These are phyloP conservation scores for Penicillium nordicum DNA, from an alignment of 2,329 filamentous ascomycete species.

Conservation along the genomic window DNA sequence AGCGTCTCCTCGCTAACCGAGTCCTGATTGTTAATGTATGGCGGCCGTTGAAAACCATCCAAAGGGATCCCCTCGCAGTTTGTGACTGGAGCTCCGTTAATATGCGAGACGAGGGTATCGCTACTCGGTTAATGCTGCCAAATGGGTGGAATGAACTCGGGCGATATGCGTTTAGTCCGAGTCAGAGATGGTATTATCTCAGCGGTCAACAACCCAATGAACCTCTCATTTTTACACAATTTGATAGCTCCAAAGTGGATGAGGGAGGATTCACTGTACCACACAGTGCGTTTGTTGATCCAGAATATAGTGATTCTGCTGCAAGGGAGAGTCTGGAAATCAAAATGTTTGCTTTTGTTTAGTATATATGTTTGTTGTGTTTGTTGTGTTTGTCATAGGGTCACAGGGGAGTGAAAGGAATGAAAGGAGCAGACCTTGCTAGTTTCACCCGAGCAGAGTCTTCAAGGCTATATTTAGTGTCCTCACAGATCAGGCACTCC, in stretches of 20 bases:
- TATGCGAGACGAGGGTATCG: slow-evolving; percentile 7
- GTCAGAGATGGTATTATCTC: slow-evolving; percentile 19
- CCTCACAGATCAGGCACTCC: not conserved
- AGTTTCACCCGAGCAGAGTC: not conserved
- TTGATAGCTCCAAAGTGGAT: slow-evolving; percentile 13
- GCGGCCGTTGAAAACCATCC: slow-evolving; percentile 23
- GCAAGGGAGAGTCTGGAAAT: slow-evolving; percentile 56
- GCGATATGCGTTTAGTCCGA: slow-evolving; percentile 12
- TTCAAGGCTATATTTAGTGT: not conserved
- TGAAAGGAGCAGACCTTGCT: not conserved
- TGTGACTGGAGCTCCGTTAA: slow-evolving; percentile 20
- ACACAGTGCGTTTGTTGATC: slow-evolving; percentile 52
- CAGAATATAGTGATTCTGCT: slow-evolving; percentile 36
- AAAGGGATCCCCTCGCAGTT: slow-evolving; percentile 22
- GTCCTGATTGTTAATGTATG: slow-evolving; percentile 23
- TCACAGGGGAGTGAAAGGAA: not conserved
- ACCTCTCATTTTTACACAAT: slow-evolving; percentile 23
- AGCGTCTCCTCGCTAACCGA: slow-evolving; percentile 9
- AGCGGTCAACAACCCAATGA: slow-evolving; percentile 17
- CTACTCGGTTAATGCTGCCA: slow-evolving; percentile 12
- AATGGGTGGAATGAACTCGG: slow-evolving; percentile 16
- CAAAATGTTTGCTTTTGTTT: slow-evolving; percentile 34
- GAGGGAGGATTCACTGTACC: slow-evolving; percentile 33
- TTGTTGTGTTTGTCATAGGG: not conserved
- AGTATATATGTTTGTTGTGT: not conserved